Evolutionary conservation across 768 basidiomycete genomes (phyloP).

Genomic region (Collybia mongolica): DNA sequence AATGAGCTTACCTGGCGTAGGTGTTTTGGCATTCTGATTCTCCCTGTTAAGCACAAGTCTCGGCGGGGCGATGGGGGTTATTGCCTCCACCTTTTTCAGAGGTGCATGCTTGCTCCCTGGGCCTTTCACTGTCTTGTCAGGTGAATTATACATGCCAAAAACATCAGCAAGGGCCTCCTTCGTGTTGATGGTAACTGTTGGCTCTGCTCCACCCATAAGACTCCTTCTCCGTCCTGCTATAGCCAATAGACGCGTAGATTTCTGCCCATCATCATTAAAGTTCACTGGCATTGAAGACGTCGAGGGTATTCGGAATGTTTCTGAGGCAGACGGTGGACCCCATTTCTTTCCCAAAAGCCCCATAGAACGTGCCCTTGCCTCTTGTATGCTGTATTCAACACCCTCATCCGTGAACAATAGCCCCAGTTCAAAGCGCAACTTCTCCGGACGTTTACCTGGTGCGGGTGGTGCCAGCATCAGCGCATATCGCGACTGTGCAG

Average conservation of each 20-base stretch:
- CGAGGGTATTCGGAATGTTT: slow-evolving; percentile 28
- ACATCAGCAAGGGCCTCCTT: slow-evolving; percentile 94
- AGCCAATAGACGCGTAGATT: slow-evolving; percentile 38
- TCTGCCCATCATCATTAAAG: slow-evolving; percentile 60
- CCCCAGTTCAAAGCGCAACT: slow-evolving; percentile 63
- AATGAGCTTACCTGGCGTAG: slow-evolving; percentile 27
- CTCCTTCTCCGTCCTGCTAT: slow-evolving; percentile 40
- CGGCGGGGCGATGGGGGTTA: slow-evolving; percentile 42
- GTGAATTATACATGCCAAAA: slow-evolving; percentile 94
- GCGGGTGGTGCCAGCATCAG: slow-evolving; percentile 69
- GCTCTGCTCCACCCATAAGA: slow-evolving; percentile 52
- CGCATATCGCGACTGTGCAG: slow-evolving; percentile 59
- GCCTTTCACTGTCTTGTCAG: slow-evolving; percentile 62
- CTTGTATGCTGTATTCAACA: slow-evolving; percentile 82
- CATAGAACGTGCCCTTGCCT: slow-evolving; percentile 78
- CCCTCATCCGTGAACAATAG: slow-evolving; percentile 75
- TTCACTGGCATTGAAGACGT: slow-evolving; percentile 42
- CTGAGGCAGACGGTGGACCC: slow-evolving; percentile 59
- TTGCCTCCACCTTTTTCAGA: slow-evolving; percentile 62
- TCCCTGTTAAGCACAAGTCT: slow-evolving; percentile 28
- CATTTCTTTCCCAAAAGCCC: slow-evolving; percentile 85
- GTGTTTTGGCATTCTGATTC: slow-evolving; percentile 42
- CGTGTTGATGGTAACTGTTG: slow-evolving; percentile 95
- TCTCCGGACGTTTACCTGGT: slow-evolving; percentile 71
- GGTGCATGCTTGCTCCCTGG: slow-evolving; percentile 76